These are phyloP conservation scores for Mesembryanthemum crystallinum DNA, from an alignment of 148 eudicot species.

Conservation along the genomic window DNA sequence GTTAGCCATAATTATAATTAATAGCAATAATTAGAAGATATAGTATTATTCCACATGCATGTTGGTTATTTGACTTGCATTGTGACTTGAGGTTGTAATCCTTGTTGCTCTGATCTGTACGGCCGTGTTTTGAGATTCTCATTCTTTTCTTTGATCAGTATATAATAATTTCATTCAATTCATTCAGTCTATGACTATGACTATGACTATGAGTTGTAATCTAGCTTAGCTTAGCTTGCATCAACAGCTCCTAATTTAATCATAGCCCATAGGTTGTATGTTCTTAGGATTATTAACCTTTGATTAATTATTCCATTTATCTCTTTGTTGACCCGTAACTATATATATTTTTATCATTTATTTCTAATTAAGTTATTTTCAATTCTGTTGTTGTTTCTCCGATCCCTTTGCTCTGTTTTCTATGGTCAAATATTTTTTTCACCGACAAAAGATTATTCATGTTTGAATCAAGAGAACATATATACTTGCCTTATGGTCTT, in stretches of 20 bases:
- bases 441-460: not conserved
- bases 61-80: no score
- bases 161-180: no score
- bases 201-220: no score
- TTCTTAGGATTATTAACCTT: not conserved
- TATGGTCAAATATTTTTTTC: constrained; percentile 6
- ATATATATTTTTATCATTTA: not conserved
- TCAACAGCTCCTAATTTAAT: no score
- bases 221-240: no score
- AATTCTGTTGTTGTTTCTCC: not conserved
- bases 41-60: constrained; percentile 14
- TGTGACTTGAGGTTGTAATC: not conserved
- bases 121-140: not conserved
- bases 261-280: no score
- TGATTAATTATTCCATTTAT: not conserved
- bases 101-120: not conserved
- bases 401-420: not conserved
- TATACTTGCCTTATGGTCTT: no score
- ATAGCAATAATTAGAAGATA: no score
- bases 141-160: no score
- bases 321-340: not conserved
- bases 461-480: no score
- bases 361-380: not conserved
- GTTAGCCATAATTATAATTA: no score
- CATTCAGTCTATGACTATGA: no score